phyloP scores from a whole-genome alignment of 345 rosid genomes.

The Dovyalis caffra region DNA sequence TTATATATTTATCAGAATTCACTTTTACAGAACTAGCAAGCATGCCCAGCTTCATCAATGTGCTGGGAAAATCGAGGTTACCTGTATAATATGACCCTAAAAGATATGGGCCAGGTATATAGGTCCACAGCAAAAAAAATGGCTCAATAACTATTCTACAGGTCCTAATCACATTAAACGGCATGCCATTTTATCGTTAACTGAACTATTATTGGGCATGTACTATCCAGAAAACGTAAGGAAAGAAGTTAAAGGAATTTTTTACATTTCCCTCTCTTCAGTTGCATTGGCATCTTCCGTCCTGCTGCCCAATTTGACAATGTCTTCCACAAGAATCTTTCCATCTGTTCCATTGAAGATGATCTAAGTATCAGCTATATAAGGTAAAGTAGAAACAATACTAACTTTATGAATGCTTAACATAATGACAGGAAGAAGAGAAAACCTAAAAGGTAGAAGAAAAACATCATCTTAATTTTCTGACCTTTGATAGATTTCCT shows the following conservation, averaged over 20 bases:
- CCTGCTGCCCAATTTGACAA: slow-evolving; percentile 69
- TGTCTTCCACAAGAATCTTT: slow-evolving; percentile 93
- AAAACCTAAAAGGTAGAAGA: too few species aligned
- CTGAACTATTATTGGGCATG: neutral
- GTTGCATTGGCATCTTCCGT: slow-evolving; percentile 49
- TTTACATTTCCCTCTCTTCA: slow-evolving; percentile 35
- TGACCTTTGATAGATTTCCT: neutral
- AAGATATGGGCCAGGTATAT: neutral
- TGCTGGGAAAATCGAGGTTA: neutral
- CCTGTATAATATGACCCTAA: neutral
- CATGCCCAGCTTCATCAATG: neutral
- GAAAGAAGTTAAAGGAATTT: neutral
- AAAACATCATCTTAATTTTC: neutral
- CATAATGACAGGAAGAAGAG: neutral
- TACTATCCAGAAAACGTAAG: neutral
- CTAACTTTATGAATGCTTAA: neutral
- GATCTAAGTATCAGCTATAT: neutral
- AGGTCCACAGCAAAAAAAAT: neutral
- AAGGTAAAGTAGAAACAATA: neutral
- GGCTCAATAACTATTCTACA: neutral
- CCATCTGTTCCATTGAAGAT: slow-evolving; percentile 56
- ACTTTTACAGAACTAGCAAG: slow-evolving; percentile 7
- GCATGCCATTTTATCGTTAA: neutral
- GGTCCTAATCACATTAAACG: neutral
- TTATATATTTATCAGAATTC: neutral